Base-by-base conservation (phyloP, 345 rosid genomes). In the Sisymbrium altissimum region DNA sequence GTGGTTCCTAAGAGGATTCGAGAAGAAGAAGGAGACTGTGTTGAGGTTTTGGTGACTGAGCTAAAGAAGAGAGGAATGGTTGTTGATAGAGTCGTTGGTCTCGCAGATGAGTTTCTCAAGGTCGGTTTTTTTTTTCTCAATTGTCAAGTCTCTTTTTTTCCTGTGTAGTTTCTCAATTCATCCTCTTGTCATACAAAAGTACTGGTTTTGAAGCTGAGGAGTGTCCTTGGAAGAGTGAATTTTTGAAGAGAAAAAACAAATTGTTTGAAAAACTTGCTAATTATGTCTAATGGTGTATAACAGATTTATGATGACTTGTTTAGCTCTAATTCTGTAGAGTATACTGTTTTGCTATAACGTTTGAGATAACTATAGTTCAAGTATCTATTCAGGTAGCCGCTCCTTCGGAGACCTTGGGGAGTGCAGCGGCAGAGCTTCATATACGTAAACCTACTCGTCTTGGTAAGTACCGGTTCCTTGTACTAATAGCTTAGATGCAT, bases 391-490 rank as follows among this genome's bases (percentile, higher is more conserved):
- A 94, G 97, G 79, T 91, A 70, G 89, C 87, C 10, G 95, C 96
- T 57, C 85, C 98, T 36, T 55, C 66, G 77, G 85, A 86, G 78
- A 81, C 80, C 23, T 65, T 91, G 48, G 95, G 96, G 40, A 82
- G 71, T 75, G 89, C 90, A 63, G 98, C 97, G 30, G 86, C 93
- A 3, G 79, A 86, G 77, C 76, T 91, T 86, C 86, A 77, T 58
- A 83, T 91, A 85, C 91, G 84, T 82, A 91, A 91, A 76, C 89
- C 87, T 55, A 91, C 97, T 77, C 82, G 75, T 72, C 86, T 94
- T 13, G 98, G 97, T 78, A 72, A 55, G 13, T 27, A 45, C 19
- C 56, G 44, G 12, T 63, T 56, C 43, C 64, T 25, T 46, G 33
- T 48, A 18, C 7, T 29, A 7, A 17, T 18, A 55, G 18, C 50